These are phyloP conservation scores for Mycoemilia scoparia DNA, from an alignment of 192 early-diverging fungal genomes.

Conservation along the genomic window DNA sequence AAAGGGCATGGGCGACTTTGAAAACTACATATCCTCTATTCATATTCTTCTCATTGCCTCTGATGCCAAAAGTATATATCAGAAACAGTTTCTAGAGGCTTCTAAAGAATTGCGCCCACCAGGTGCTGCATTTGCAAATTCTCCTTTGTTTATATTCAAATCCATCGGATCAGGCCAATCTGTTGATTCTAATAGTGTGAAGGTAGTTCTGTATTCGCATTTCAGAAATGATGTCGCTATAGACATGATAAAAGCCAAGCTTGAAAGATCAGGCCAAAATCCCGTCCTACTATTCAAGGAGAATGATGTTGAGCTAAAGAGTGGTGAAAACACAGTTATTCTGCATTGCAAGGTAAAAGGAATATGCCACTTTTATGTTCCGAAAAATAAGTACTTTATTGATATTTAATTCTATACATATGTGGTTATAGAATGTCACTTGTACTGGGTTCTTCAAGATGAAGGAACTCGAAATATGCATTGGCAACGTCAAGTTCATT, in stretches of 20 bases:
- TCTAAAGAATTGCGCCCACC: neutral
- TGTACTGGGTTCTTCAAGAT: slow-evolving; percentile 13
- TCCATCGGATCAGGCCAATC: no score
- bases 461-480: slow-evolving; percentile 2
- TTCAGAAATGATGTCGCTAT: no score
- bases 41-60: no score
- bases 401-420: slow-evolving; percentile 4
- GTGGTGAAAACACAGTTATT: slow-evolving; percentile 2
- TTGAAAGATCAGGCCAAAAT: no score
- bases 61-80: slow-evolving; percentile 6
- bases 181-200: no score
- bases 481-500: slow-evolving; percentile 5
- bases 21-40: slow-evolving; percentile 4
- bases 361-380: slow-evolving; percentile 1
- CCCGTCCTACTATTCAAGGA: no score
- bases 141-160: no score
- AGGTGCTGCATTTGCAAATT: no score
- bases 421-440: no score
- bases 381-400: slow-evolving; percentile 3
- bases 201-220: no score
- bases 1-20: slow-evolving; percentile 7
- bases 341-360: slow-evolving; percentile 8
- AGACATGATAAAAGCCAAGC: no score
- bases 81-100: slow-evolving; percentile 5
- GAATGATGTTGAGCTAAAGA: slow-evolving; percentile 9